Evolutionary conservation across 1,284 basidiomycete species (phyloP), one percentile per base, ranked within the genome.

Genomic region (Ganoderma resinaceum): DNA sequence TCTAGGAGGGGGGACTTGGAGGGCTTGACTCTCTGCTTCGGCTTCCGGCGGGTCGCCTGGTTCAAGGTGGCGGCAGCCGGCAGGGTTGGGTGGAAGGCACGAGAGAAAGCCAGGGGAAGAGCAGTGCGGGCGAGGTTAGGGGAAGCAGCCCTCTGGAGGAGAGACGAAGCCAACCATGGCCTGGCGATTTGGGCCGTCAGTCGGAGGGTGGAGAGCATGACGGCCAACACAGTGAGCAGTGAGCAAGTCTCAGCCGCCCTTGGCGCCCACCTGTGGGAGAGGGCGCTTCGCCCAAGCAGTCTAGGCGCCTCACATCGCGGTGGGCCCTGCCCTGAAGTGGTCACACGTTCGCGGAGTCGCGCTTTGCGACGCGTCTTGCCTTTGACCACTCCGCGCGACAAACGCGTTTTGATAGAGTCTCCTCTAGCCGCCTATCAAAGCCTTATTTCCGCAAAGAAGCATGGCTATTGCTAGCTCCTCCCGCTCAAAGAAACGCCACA

Each of bases 1-100:
- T 93, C 84, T 31, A 98, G 87, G 12, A 96, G 87, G 0, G 96
- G 96, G 5, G 95, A 90, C 76, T 88, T 90, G 26, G 90, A 86
- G 16, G 82, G 72, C 70, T 84, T 87, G 59, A 76, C 80, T 66
- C 87, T 87, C 65, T 84, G 83, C 74, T 85, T 84, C 75, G 86
- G 86, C 80, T 82, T 77, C 72, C 89, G 85, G 37, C 86, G 84
- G 81, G 92, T 93, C 5, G 92, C 88, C 80, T 96, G 95, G 81
- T 96, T 95, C 74, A 96, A 87, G 0, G 95, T 97, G 55, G 86
- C 85, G 66, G 82, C 80, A 4, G 87, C 77, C 16, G 85, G 81
- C 0, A 88, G 81, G 23, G 93, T 87, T 7, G 88, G 80, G 69
- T 93, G 91, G 81, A 96, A 95, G 12, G 85, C 77, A 69, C 89